Percentiles rank a stretch among this genome's conserved stretches.
phyloP scores from a whole-genome alignment of 2,329 filamentous ascomycete species.

The Fusarium sp. region DNA sequence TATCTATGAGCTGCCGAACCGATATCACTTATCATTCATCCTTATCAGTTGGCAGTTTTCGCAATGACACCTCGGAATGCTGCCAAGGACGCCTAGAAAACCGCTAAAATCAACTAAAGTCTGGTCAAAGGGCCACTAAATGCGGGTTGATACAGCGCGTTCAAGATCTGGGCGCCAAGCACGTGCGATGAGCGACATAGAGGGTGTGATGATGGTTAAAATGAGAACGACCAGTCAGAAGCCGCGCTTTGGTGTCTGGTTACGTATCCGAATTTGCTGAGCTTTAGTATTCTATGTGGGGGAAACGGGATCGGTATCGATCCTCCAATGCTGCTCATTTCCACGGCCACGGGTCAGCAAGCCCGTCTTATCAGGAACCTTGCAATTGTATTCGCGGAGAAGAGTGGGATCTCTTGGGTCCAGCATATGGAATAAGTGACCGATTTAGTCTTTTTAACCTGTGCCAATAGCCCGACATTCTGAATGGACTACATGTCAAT shows the following conservation, averaged over 20 bases:
- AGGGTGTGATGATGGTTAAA: slow-evolving; percentile 30
- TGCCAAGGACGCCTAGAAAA: slow-evolving; percentile 24
- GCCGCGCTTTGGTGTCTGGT: slow-evolving; percentile 38
- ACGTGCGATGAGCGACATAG: slow-evolving; percentile 22
- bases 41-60: slow-evolving; percentile 36
- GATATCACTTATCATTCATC: slow-evolving; percentile 34
- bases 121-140: slow-evolving; percentile 25
- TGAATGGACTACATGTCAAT: too few species aligned
- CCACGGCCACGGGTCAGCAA: slow-evolving; percentile 33
- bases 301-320: slow-evolving; percentile 29
- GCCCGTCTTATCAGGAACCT: slow-evolving; percentile 42
- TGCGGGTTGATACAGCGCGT: slow-evolving; percentile 40
- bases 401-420: slow-evolving; percentile 20
- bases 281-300: slow-evolving; percentile 38
- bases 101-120: slow-evolving; percentile 28
- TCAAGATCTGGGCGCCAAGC: slow-evolving; percentile 43
- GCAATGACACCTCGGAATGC: slow-evolving; percentile 14
- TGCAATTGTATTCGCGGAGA: slow-evolving; percentile 25
- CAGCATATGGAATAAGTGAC: too few species aligned
- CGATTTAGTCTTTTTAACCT: too few species aligned
- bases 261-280: slow-evolving; percentile 59
- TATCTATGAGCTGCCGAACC: slow-evolving; percentile 41
- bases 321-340: slow-evolving; percentile 32
- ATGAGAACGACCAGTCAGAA: slow-evolving; percentile 44
- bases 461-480: too few species aligned